Base-by-base conservation (phyloP, 2,329 filamentous ascomycete genomes). In the Microdochium bolleyi region DNA sequence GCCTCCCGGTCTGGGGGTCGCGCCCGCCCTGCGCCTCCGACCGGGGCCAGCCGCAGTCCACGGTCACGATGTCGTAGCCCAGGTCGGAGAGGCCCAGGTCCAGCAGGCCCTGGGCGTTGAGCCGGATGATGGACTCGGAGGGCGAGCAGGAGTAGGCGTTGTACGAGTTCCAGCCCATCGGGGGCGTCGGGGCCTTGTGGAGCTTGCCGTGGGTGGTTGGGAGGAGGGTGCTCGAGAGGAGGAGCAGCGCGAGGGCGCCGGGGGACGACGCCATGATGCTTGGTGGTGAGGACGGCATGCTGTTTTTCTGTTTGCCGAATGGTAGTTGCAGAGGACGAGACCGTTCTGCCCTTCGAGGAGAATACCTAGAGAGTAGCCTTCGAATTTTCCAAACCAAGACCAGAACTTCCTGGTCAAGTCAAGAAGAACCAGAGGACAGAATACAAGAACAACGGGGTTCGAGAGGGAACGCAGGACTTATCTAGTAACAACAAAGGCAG, bases 151-250 rank as follows among this genome's bases (percentile, higher is more conserved):
- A 69, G 62, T 79, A 80, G 41, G 74, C 68, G 52, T 84, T 84
- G 57, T 84, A 84, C 2, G 73, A 77, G 55, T 83, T 83, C 79
- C 79, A 84, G 13, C 79, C 72, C 73, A 75, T 73, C 0, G 70
- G 69, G 2, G 73, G 73, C 1, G 70, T 70, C 4, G 62, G 57
- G 1, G 66, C n/a, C 19, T 46, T 46, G 41, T 22, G 41, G n/a
- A 46, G 41, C 14, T 19, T 16, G 14, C 14, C 37, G 13, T 41
- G 14, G 14, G 37, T 41, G 37, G 37, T 41, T 22, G 41, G 5
- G 41, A 7, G 9, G 41, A 21, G 16, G 41, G 22, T 10, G 16
- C 37, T 10, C 9, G 37, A 5, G 21, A 24, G 41, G 13, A 11
- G 16, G 41, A 46, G 41, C 13, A 22, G 41, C 9, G 34, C 11